Evolutionary conservation across 331 rosid species (phyloP).

Genomic region (Spiraea crenata): DNA sequence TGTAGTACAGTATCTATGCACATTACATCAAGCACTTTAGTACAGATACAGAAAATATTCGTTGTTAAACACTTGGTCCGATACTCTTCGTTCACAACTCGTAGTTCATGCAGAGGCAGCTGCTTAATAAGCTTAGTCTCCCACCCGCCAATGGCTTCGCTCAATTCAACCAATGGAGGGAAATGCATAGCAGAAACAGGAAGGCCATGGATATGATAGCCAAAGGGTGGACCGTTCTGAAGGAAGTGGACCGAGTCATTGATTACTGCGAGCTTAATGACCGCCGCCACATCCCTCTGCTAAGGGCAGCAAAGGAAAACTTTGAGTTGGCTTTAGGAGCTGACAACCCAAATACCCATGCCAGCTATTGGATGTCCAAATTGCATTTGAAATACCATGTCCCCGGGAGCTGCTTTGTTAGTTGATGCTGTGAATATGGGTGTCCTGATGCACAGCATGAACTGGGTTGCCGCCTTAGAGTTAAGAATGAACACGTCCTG

Average conservation of each 20-base stretch:
- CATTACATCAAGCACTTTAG: too few relatives aligned
- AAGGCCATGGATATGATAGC: constrained; percentile 80
- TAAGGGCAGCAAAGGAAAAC: constrained; percentile 76
- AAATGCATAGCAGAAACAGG: constrained; percentile 77
- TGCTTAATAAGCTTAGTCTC: constrained; percentile 30
- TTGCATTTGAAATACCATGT: constrained; percentile 92
- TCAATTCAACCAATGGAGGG: constrained; percentile 69
- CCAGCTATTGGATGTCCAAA: constrained; percentile 82
- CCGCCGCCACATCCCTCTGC: constrained; percentile 73
- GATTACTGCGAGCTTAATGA: constrained; percentile 82
- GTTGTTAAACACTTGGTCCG: too few relatives aligned
- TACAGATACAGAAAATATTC: too few relatives aligned
- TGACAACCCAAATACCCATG: constrained; percentile 78
- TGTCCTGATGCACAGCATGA: constrained; percentile 81
- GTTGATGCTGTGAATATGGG: constrained; percentile 96
- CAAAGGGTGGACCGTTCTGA: constrained; percentile 79
- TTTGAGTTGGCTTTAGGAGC: constrained; percentile 90
- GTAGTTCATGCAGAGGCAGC: constrained; percentile 25
- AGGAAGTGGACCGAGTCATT: constrained; percentile 90
- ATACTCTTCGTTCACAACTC: too few relatives aligned
- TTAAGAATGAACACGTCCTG: constrained; percentile 43
- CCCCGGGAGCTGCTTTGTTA: constrained; percentile 85
- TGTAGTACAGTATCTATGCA: too few relatives aligned
- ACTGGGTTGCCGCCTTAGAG: constrained; percentile 77
- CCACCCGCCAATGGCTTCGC: constrained; percentile 27